Conservation (phyloP, 83 land plant species). For the Picea engelmannii region DNA sequence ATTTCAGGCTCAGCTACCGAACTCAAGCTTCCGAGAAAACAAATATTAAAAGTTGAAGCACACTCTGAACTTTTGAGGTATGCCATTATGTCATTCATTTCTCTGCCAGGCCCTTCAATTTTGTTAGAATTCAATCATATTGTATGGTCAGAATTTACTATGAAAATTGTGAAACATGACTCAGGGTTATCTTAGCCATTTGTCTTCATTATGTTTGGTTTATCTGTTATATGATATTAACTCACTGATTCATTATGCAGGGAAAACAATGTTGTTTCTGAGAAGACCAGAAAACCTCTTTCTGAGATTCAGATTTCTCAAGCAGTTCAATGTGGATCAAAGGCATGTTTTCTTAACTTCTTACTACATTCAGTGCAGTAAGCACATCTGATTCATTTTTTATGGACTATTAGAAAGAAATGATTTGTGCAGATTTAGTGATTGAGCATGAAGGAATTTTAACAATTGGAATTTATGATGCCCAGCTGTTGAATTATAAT, state of each 20-base stretch:
- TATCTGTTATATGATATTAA: not conserved
- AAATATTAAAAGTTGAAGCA: not conserved
- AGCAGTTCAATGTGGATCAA: not conserved
- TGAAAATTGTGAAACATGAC: not conserved
- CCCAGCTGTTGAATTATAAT: too few relatives aligned
- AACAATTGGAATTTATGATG: not conserved
- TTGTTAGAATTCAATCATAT: not conserved
- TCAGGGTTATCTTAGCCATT: not conserved
- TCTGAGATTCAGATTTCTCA: not conserved
- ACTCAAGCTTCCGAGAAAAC: not conserved
- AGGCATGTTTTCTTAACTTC: conserved; percentile 2
- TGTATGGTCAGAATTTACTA: not conserved
- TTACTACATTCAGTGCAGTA: not conserved
- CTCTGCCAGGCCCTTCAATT: not conserved
- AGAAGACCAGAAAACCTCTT: not conserved
- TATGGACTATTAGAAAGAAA: not conserved
- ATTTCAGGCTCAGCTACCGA: not conserved
- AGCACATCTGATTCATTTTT: not conserved
- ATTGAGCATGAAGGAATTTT: not conserved
- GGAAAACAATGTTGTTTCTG: conserved; percentile 1
- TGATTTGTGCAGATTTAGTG: not conserved
- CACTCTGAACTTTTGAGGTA: not conserved
- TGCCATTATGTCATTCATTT: not conserved
- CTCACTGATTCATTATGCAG: not conserved
- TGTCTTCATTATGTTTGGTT: not conserved